These are phyloP conservation scores for Orobanche coerulescens DNA, from an alignment of 257 asterid genomes.

Conservation along the genomic window DNA sequence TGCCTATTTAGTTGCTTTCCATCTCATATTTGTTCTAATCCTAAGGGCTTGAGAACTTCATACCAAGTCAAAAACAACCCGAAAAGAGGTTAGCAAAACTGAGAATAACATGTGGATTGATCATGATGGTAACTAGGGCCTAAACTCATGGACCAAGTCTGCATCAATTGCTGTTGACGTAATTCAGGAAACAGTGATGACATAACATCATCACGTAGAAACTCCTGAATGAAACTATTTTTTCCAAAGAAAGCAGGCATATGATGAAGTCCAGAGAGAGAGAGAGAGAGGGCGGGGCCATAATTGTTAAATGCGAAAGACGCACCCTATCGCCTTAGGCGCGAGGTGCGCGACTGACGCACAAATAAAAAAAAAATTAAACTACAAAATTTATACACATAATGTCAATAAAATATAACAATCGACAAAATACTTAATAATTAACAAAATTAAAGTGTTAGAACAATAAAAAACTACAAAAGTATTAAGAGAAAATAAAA, in stretches of 20 bases:
- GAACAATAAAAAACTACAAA: too few species aligned
- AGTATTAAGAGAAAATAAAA: too few species aligned
- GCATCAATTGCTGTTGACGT: not conserved
- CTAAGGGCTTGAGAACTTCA: not conserved
- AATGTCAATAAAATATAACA: too few species aligned
- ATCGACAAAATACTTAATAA: too few species aligned
- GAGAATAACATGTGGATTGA: not conserved
- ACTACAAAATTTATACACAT: too few species aligned
- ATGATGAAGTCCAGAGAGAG: too few species aligned
- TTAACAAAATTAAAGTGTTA: too few species aligned
- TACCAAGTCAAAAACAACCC: constrained; percentile 10
- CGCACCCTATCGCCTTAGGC: too few species aligned
- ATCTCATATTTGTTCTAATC: not conserved
- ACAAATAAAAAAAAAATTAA: not conserved
- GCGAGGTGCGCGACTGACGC: too few species aligned
- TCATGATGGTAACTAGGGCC: constrained; percentile 5
- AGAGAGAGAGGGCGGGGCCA: too few species aligned
- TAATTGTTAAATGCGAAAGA: too few species aligned
- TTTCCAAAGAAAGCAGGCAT: not conserved
- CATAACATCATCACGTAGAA: too few species aligned
- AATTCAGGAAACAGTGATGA: constrained; percentile 11
- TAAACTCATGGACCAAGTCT: constrained; percentile 9
- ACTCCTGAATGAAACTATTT: not conserved
- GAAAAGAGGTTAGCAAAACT: not conserved
- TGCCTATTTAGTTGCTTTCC: constrained; percentile 15